Base-by-base conservation (phyloP, 371 early-diverging fungal species). In the Sporodiniella umbellata region DNA sequence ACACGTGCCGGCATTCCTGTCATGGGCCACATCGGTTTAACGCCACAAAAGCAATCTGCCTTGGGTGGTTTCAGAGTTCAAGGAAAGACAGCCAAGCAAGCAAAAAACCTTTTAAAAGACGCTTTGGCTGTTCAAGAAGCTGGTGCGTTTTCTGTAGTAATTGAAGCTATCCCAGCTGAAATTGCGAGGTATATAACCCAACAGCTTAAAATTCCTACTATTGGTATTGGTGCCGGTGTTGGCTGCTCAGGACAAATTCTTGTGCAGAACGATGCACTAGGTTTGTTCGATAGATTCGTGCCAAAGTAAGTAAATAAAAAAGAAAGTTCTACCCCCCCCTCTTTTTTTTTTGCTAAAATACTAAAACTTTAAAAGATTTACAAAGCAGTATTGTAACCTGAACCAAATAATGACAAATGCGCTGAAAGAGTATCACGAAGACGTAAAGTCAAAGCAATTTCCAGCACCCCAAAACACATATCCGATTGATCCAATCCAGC, bases 201-300 rank as follows among this genome's bases (percentile, higher is more conserved):
- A 39, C 65, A 78, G 30, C 64, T 96, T 21, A 46, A 52, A 6
- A 78, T 96, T 14, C 97, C 96, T 10, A 96, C 97, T 3, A 95
- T 98, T 53, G 99, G 99, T 19, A 98, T 98, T 54, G 99, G 99
- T 22, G 94, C 96, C 2, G 97, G 99, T 6, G 61, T 80, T 2
- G 72, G 80, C 2, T 87, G 88, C 19, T 90, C 92, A 6, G 98
- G 98, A 15, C 98, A 98, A 64, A 96, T 96, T 10, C 74, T 96
- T 33, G 97, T 98, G 14, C 81, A 85, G 58, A 78, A 87, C 56
- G 98, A 98, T 59, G 88, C 88, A 68, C 60, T 96, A 23, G 96
- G 96, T 11, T 66, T 91, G 21, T 93, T 86, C 63, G 93, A 93
- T 60, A 74, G 82, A 15, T 89, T 93, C 51, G 74, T 78, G 28